phyloP scores from a whole-genome alignment of 257 asterid species.

The Nicotiana tabacum region DNA sequence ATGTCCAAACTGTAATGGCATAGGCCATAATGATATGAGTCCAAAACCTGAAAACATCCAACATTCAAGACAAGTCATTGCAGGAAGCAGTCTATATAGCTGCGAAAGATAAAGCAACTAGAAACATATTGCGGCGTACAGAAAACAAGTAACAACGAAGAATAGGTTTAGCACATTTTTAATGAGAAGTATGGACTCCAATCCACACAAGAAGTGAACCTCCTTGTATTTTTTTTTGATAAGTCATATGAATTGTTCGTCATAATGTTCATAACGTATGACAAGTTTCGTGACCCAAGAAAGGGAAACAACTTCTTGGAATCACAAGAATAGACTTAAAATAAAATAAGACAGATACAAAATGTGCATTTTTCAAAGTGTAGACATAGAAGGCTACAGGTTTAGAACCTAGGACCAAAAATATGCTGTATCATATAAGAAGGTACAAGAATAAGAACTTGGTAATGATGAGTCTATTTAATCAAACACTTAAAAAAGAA shows the following conservation, averaged over 20 bases:
- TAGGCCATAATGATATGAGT: constrained; percentile 84
- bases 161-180: not conserved
- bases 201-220: not conserved
- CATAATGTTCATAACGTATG: not conserved
- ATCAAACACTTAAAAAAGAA: not conserved
- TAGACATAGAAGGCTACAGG: not conserved
- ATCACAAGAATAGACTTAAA: not conserved
- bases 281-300: not conserved
- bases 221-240: not conserved
- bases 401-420: not conserved
- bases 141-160: not conserved
- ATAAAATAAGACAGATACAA: not conserved
- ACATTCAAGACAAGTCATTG: not conserved
- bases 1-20: constrained; percentile 86
- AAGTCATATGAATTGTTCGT: not conserved
- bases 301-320: not conserved
- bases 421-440: not conserved
- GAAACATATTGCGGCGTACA: not conserved
- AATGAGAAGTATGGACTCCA: not conserved
- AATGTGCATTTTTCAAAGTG: not conserved
- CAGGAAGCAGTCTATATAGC: not conserved
- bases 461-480: not conserved
- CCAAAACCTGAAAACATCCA: constrained; percentile 65
- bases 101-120: not conserved
- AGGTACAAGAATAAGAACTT: not conserved